Conservation (phyloP, 805 yeast genomes). For the Ogataea salicorniae region DNA sequence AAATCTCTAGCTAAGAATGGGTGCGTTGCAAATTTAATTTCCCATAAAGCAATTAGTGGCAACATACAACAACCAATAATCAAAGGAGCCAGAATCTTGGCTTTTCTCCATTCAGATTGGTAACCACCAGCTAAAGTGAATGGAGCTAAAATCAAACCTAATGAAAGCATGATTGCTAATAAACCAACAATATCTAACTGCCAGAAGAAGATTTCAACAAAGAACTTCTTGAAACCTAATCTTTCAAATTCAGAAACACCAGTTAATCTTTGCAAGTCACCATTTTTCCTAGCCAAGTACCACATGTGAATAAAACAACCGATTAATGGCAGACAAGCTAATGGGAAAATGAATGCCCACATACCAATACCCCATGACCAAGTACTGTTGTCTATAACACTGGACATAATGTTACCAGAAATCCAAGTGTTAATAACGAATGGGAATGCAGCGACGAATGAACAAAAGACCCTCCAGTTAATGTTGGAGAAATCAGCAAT, state of each 20-base stretch:
- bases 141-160: conserved; percentile 67
- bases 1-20: conserved; percentile 62
- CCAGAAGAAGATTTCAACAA: conserved; percentile 50
- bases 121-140: conserved; percentile 72
- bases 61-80: conserved; percentile 59
- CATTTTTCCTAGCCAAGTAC: conserved; percentile 44
- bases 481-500: conserved; percentile 63
- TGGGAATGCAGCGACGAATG: conserved; percentile 66
- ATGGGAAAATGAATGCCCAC: conserved; percentile 75
- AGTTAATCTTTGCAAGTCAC: conserved; percentile 42
- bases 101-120: conserved; percentile 49
- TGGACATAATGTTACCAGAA: conserved; percentile 50
- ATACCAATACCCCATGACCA: conserved; percentile 79
- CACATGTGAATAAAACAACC: conserved; percentile 52
- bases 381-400: conserved; percentile 29
- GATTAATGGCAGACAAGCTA: conserved; percentile 56
- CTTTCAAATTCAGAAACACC: conserved; percentile 25
- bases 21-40: conserved; percentile 44
- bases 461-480: conserved; percentile 64
- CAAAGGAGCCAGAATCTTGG: conserved; percentile 60
- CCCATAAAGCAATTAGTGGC: conserved; percentile 61
- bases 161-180: conserved; percentile 44
- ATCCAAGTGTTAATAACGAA: conserved; percentile 77
- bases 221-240: conserved; percentile 29
- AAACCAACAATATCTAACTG: conserved; percentile 62